Evolutionary conservation across 805 yeast genomes (phyloP), one percentile per base, ranked within the genome.

Genomic region (Wickerhamomyces chaumierensis): DNA sequence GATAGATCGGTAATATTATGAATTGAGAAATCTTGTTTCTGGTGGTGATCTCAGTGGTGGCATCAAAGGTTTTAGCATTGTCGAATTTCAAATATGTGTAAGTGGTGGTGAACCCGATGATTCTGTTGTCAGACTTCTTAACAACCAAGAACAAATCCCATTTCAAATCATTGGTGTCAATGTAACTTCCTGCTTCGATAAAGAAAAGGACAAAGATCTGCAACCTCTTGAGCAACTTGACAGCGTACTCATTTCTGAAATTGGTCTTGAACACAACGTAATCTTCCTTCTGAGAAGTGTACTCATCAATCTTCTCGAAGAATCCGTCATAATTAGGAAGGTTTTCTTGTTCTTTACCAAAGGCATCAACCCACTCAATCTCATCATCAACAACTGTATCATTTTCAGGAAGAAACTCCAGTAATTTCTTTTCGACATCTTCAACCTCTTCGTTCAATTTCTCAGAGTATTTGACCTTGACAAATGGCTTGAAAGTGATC

Each of bases 181-280:
- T 86, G 51, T 75, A 84, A 1, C 94, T 77, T 2, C 96, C 97
- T 0, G 95, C 97, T 56, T 92, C 98, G 48, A 92, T 90, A 61
- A 80, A 87, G 11, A 92, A 64, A 20, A 90, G 62, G 14, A 84
- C 83, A 48, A 92, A 73, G 2, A 88, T 75, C 48, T 86, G 94
- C 46, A 87, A 66, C 42, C 95, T 61, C 36, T 68, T 60, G 49
- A 79, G 88, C 37, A 86, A 57, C 44, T 71, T 74, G 35, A 60
- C 48, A 0, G 78, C 75, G 5, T 51, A 52, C 0, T 51, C 52
- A 35, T 65, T 68, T 12, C 55, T 49, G 3, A 64, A 44, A 19
- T 55, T 52, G 1, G 57, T 39, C 42, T 71, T 73, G 57, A 70
- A 78, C 14, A 87, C 62, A 15, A 61, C 69, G 51, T 56, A 84